Evolutionary conservation across 805 yeast genomes (phyloP), one percentile per base, ranked within the genome.

Genomic region (Priceomyces castillae): DNA sequence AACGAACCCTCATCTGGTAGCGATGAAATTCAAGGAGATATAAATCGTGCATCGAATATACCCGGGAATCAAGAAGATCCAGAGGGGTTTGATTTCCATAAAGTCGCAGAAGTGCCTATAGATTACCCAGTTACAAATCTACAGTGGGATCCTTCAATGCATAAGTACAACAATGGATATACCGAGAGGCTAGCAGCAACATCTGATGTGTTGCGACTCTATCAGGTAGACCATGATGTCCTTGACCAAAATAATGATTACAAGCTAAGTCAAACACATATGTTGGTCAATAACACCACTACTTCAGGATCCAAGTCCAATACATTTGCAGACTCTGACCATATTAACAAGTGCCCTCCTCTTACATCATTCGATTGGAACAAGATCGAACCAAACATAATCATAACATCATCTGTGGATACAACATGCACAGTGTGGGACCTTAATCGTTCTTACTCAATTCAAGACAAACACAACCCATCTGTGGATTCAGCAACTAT

Each of bases 381-480:
- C 67, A 66, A 73, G 30, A 70, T 74, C 1, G 90, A 87, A 53
- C 78, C 87, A 2, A 78, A 79, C 39, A 63, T 81, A 31, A 76
- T 90, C 16, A 84, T 94, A 30, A 88, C 97, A 1, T 80, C 92
- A 48, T 83, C 94, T 16, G 87, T 92, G 9, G 99, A 94, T 65
- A 94, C 99, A 1, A 94, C 99, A 0, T 94, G 99, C 65, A 90
- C 98, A 0, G 81, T 90, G 3, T 94, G 99, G 98, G 98, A 94
- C 64, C 62, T 90, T 25, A 58, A 62, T 47, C 60, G 74, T 22
- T 53, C 66, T 4, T 51, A 52, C 25, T 38, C 46, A n/a, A 36
- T 43, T 18, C 36, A 37, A 17, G 42, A 40, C 44, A 39, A 26
- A 18, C 37, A 10, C 22, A 47, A 41, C 14, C 19, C 26, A 9